A percentile compares a stretch with the other conserved stretches of the same genome.
These are phyloP conservation scores for Aspergillus wentii DNA, from an alignment of 495 filamentous ascomycete species.

Conservation along the genomic window DNA sequence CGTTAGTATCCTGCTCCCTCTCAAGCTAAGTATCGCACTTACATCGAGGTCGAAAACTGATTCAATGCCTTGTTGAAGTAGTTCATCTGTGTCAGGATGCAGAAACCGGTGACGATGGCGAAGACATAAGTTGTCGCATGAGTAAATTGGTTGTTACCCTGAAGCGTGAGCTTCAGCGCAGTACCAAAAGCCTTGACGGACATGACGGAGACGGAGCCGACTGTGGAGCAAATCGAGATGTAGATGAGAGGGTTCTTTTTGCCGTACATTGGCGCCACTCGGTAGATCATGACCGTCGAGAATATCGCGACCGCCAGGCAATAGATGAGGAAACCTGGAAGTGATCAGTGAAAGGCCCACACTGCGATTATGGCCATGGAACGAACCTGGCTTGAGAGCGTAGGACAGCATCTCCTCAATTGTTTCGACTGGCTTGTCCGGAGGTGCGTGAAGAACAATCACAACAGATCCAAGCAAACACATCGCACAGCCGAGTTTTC, in stretches of 20 bases:
- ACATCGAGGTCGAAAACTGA: conserved; percentile 97
- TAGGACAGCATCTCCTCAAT: conserved; percentile 85
- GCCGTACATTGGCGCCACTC: conserved; percentile 79
- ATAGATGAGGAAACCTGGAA: conserved; percentile 79
- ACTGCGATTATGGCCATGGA: background rate
- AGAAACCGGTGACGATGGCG: conserved; percentile 83
- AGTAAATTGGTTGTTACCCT: conserved; percentile 87
- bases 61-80: conserved; percentile 99
- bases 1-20: conserved; percentile 22
- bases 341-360: background rate
- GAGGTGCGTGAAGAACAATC: conserved; percentile 94
- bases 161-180: conserved; percentile 87
- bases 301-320: conserved; percentile 72
- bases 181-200: conserved; percentile 97
- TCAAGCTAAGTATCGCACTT: conserved; percentile 26
- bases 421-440: conserved; percentile 81
- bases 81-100: conserved; percentile 98
- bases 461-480: conserved; percentile 95
- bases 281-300: conserved; percentile 92
- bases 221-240: conserved; percentile 94
- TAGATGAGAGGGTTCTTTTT: conserved; percentile 94
- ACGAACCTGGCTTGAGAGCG: conserved; percentile 82
- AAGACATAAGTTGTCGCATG: conserved; percentile 96
- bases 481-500: conserved; percentile 91
- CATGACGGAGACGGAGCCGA: conserved; percentile 97